Conservation (phyloP, 306 rosid species). For the Astragalus membranaceus region DNA sequence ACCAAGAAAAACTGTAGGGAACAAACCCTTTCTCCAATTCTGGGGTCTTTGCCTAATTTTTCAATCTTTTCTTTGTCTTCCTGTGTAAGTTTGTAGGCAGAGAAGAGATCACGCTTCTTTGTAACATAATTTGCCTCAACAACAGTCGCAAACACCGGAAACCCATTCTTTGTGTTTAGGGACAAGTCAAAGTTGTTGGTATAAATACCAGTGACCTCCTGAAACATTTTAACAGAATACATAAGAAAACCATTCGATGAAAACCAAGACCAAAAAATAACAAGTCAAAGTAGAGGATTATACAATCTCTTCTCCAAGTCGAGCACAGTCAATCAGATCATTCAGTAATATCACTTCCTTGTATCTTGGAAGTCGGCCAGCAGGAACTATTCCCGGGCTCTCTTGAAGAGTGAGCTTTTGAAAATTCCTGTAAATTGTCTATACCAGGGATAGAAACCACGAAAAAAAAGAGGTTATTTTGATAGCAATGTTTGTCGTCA, state of each 20-base stretch:
- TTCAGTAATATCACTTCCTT: constrained; percentile 94
- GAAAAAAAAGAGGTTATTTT: not conserved
- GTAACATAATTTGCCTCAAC: constrained; percentile 91
- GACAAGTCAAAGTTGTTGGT: constrained; percentile 93
- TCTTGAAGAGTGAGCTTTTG: constrained; percentile 98
- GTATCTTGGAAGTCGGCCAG: constrained; percentile 97
- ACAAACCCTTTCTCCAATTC: constrained; percentile 96
- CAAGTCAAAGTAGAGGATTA: constrained; percentile 14
- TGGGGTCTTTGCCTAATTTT: constrained; percentile 76
- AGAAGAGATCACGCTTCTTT: constrained; percentile 91
- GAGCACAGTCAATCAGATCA: constrained; percentile 96
- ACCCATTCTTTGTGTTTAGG: constrained; percentile 92
- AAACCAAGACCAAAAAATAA: constrained; percentile 1
- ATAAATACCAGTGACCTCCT: constrained; percentile 97
- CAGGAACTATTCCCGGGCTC: constrained; percentile 99
- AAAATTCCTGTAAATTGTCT: constrained; percentile 94
- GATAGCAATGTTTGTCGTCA: not conserved
- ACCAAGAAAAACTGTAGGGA: not conserved
- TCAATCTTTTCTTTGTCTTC: constrained; percentile 90
- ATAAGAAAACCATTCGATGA: constrained; percentile 20
- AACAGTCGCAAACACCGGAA: constrained; percentile 97
- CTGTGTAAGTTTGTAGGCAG: constrained; percentile 92
- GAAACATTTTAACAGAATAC: constrained; percentile 23
- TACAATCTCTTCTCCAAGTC: constrained; percentile 99
- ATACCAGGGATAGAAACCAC: constrained; percentile 21